Evolutionary conservation across 2,329 filamentous ascomycete genomes (phyloP).

Genomic region (Emydomyces testavorans): DNA sequence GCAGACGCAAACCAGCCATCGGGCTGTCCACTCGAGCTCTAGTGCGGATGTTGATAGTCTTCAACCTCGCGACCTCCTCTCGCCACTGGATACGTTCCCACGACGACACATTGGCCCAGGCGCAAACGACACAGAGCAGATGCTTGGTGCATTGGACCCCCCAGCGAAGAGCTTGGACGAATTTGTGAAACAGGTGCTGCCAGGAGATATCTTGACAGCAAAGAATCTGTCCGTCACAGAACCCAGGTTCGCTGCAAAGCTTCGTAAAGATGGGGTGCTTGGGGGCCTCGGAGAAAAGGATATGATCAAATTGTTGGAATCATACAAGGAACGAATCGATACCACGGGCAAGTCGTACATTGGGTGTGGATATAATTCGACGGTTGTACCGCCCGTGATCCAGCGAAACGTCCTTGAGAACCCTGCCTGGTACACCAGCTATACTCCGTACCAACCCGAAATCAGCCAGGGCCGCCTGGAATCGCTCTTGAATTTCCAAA

Average conservation of each 20-base stretch:
- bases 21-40: constrained; percentile 70
- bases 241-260: constrained; percentile 34
- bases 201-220: constrained; percentile 61
- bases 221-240: constrained; percentile 49
- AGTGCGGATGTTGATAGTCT: constrained; percentile 56
- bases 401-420: constrained; percentile 86
- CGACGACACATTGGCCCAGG: constrained; percentile 80
- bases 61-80: constrained; percentile 31
- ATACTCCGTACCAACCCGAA: constrained; percentile 93
- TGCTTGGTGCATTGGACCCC: constrained; percentile 70
- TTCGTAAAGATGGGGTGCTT: constrained; percentile 30
- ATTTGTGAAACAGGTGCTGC: constrained; percentile 76
- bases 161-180: constrained; percentile 63
- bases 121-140: constrained; percentile 55
- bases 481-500: constrained; percentile 91
- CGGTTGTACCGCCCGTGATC: constrained; percentile 78
- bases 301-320: constrained; percentile 32
- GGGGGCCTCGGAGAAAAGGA: constrained; percentile 39
- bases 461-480: constrained; percentile 91
- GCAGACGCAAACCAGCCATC: neutral
- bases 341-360: constrained; percentile 57
- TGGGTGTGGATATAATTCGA: constrained; percentile 77
- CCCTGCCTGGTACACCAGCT: constrained; percentile 95
- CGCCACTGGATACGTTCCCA: constrained; percentile 52
- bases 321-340: constrained; percentile 46